Conservation (phyloP, 192 early-diverging fungal species). For the Backusella sp. region DNA sequence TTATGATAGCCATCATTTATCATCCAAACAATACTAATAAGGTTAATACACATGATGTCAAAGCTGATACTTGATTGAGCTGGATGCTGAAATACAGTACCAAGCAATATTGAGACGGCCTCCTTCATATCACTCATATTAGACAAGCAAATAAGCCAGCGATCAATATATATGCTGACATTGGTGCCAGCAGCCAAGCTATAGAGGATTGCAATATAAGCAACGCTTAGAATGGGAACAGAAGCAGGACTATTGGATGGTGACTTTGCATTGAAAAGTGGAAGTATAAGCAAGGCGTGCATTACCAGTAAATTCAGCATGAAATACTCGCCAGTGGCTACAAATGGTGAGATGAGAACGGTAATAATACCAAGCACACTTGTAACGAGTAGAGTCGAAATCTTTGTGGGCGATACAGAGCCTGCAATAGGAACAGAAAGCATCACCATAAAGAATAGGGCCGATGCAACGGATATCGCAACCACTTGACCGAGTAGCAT, state of each 20-base stretch:
- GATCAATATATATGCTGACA: constrained; percentile 9
- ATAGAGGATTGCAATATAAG: constrained; percentile 7
- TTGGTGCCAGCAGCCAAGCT: constrained; percentile 23
- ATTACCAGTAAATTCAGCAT: constrained; percentile 28
- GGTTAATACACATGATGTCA: constrained; percentile 22
- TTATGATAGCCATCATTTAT: background rate
- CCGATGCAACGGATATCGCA: constrained; percentile 27
- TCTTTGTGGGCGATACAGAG: background rate
- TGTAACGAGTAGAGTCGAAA: background rate
- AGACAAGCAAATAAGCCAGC: background rate
- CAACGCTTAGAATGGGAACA: background rate
- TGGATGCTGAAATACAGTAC: constrained; percentile 19
- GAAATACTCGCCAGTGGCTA: constrained; percentile 10
- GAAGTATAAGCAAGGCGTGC: constrained; percentile 26
- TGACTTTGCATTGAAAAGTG: background rate
- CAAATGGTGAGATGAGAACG: constrained; percentile 10
- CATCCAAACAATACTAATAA: constrained; percentile 24
- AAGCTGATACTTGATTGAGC: constrained; percentile 35
- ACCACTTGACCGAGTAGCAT: constrained; percentile 35
- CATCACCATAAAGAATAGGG: constrained; percentile 30
- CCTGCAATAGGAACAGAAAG: background rate
- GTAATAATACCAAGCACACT: constrained; percentile 13
- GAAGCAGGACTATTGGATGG: background rate
- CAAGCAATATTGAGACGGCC: background rate
- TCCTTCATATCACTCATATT: background rate